Base-by-base conservation (phyloP, 1,139 yeast genomes). In the Kazachstania sp. region DNA sequence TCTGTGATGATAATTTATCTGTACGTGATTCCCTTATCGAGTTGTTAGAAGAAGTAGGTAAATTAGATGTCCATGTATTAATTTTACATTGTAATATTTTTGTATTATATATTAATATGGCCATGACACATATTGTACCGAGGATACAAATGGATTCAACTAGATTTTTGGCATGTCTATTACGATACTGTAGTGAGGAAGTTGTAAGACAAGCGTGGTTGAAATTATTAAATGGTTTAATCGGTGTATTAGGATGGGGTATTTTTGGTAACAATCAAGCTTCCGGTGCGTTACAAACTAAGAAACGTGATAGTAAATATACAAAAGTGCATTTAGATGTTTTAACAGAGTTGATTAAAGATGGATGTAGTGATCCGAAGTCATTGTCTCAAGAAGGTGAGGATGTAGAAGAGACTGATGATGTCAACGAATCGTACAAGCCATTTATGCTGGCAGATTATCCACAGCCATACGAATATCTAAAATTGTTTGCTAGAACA, bases 71-170 rank as follows among this genome's bases (percentile, higher is more conserved):
- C 0, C 78, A 78, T 7, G 69, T 81, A n/a, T 68, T 85, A 50
- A 78, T 76, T 49, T 71, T 88, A 20, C 94, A 90, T 65, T 73
- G 83, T 44, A 72, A 81, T 30, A 70, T 82, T 6, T 66, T 90
- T 3, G 74, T 85, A 32, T 70, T 92, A 31, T 90, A 85, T 61
- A 73, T 90, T n/a, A 85, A 85, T 58, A 83, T 94, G 46, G 95
- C 96, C 13, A 92, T 92, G 97, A 86, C 97, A 16, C 97, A 92
- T 61, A 83, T 92, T 41, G 77, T 75, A 36, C 82, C 90, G 0
- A 80, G 79, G 8, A 79, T 88, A 37, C 75, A 95, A 43, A 77
- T 78, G 45, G 84, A 82, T 53, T 78, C 94, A 4, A 77, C 92
- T 0, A 74, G 73, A 49, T 83, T 81, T 54, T 67, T 88, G 34